Conservation (phyloP, 306 rosid species). For the Biancaea sappan region DNA sequence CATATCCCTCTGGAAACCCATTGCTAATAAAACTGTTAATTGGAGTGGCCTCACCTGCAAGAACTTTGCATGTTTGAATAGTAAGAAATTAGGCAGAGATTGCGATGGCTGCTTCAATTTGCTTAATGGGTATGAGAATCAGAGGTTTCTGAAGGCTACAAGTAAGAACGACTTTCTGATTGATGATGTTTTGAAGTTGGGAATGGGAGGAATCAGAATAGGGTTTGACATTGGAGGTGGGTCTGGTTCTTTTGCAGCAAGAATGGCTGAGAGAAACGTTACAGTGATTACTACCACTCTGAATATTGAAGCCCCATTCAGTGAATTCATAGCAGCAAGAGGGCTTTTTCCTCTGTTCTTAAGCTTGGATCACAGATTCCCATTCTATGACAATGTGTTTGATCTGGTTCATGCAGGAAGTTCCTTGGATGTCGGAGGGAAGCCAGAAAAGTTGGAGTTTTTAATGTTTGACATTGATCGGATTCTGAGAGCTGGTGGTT, state of each 20-base stretch:
- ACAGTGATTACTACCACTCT: constrained; percentile 72
- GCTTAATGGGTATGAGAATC: constrained; percentile 59
- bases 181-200: constrained; percentile 77
- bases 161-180: constrained; percentile 74
- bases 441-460: constrained; percentile 75
- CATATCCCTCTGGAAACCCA: constrained; percentile 72
- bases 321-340: constrained; percentile 90
- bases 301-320: constrained; percentile 81
- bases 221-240: constrained; percentile 92
- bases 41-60: constrained; percentile 88
- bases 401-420: constrained; percentile 71
- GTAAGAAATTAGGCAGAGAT: constrained; percentile 68
- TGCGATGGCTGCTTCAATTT: constrained; percentile 79
- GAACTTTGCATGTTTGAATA: constrained; percentile 69
- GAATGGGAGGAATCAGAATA: constrained; percentile 76
- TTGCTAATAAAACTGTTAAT: constrained; percentile 68
- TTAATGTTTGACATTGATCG: constrained; percentile 87
- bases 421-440: constrained; percentile 73
- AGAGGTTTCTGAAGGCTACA: constrained; percentile 60
- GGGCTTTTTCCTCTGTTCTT: constrained; percentile 82
- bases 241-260: constrained; percentile 88
- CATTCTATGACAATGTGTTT: constrained; percentile 84
- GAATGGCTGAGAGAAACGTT: constrained; percentile 87
- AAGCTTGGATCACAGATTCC: constrained; percentile 87
- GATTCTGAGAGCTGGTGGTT: constrained; percentile 80